phyloP scores from a whole-genome alignment of 2,329 filamentous ascomycete genomes.

The Fusarium torreyae region DNA sequence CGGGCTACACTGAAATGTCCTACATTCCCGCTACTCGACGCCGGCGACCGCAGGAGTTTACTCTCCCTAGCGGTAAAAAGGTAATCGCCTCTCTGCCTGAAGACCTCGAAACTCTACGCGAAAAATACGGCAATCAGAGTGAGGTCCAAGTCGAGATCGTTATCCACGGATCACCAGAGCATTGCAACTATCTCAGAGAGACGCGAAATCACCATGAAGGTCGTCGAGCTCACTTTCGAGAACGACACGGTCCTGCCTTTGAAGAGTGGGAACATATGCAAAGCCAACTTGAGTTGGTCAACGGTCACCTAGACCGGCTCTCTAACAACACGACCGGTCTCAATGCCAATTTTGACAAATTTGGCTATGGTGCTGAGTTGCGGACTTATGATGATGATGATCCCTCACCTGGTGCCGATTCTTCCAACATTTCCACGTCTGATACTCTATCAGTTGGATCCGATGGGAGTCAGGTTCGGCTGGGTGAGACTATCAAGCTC shows the following conservation, averaged over 20 bases:
- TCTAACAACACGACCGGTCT: constrained; percentile 68
- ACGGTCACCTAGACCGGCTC: constrained; percentile 67
- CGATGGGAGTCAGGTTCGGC: constrained; percentile 46
- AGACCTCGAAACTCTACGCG: constrained; percentile 64
- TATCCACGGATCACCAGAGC: constrained; percentile 69
- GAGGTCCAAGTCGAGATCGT: constrained; percentile 67
- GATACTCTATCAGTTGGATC: constrained; percentile 48
- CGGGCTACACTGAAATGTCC: constrained; percentile 35
- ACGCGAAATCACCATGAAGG: constrained; percentile 68
- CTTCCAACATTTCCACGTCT: constrained; percentile 43
- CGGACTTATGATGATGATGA: constrained; percentile 61
- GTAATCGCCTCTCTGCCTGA: constrained; percentile 72
- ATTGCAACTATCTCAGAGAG: constrained; percentile 62
- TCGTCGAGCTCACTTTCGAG: constrained; percentile 62
- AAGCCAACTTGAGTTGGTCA: constrained; percentile 66
- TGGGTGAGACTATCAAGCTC: constrained; percentile 65
- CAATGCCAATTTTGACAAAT: constrained; percentile 74
- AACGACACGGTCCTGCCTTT: constrained; percentile 65
- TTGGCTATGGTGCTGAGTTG: constrained; percentile 73
- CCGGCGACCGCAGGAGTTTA: constrained; percentile 66
- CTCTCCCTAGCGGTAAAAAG: constrained; percentile 68
- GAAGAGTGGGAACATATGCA: constrained; percentile 71
- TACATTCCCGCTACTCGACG: constrained; percentile 43
- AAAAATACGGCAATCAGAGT: constrained; percentile 56
- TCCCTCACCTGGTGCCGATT: constrained; percentile 15